phyloP scores from a whole-genome alignment of 257 asterid species.

The Nicotiana tabacum region DNA sequence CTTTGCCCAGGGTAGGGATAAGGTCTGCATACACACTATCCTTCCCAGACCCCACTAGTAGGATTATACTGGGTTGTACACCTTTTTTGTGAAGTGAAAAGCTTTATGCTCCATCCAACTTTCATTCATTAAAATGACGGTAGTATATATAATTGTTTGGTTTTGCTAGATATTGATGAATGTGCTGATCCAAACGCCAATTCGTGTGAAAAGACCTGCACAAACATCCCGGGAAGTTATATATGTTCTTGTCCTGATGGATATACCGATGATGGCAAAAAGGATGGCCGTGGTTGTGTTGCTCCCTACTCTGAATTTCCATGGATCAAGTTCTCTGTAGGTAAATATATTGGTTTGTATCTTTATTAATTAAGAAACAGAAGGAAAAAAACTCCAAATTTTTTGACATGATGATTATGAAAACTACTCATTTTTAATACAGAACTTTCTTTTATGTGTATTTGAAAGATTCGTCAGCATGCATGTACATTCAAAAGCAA shows the following conservation, averaged over 20 bases:
- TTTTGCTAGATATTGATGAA: constrained; percentile 27
- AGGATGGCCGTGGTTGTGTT: neutral
- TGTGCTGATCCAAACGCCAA: neutral
- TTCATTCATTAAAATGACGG: too few species aligned
- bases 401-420: neutral
- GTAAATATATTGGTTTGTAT: constrained; percentile 12
- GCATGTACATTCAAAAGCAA: neutral
- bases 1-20: too few species aligned
- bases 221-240: constrained; percentile 30
- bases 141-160: constrained; percentile 13
- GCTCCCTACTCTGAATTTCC: neutral
- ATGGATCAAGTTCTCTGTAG: constrained; percentile 39
- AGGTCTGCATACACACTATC: too few species aligned
- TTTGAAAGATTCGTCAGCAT: neutral
- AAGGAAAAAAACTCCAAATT: too few species aligned
- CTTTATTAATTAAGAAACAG: too few species aligned
- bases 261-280: neutral
- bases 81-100: too few species aligned
- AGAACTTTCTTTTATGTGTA: neutral
- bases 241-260: constrained; percentile 27
- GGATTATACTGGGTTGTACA: too few species aligned
- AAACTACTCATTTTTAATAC: neutral
- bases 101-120: too few species aligned
- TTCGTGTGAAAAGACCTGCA: constrained; percentile 34
- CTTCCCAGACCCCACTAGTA: too few species aligned